Evolutionary conservation across 768 basidiomycete species (phyloP).

Genomic region (Tylopilus plumbeoviolaceoides): DNA sequence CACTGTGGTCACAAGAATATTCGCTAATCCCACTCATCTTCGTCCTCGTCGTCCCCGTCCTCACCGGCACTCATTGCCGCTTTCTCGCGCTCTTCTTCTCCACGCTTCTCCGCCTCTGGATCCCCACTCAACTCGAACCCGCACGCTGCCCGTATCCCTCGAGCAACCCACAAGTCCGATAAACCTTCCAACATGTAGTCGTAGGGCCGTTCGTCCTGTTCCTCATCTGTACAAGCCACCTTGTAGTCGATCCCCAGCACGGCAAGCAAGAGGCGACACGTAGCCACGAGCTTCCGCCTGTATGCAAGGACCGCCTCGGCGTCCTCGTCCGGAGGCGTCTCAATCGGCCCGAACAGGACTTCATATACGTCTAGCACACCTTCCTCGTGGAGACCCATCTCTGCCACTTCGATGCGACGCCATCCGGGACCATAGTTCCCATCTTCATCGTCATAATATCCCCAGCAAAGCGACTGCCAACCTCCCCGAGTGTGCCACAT

Average conservation of each 20-base stretch:
- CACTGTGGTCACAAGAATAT: too few relatives aligned
- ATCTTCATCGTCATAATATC: background rate
- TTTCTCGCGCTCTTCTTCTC: background rate
- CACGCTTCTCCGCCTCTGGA: background rate
- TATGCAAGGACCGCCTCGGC: background rate
- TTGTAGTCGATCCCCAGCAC: slow-evolving; percentile 1
- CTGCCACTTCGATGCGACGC: background rate
- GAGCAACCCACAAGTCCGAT: slow-evolving; percentile 7
- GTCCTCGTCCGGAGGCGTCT: background rate
- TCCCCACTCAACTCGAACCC: slow-evolving; percentile 5
- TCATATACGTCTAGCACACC: slow-evolving; percentile 3
- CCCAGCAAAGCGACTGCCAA: slow-evolving; percentile 12
- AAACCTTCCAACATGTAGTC: slow-evolving; percentile 8
- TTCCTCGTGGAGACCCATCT: background rate
- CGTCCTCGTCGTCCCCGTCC: too few relatives aligned
- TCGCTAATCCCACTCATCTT: too few relatives aligned
- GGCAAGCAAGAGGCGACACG: slow-evolving; percentile 9
- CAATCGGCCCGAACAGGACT: slow-evolving; percentile 4
- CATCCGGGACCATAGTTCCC: background rate
- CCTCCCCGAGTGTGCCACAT: slow-evolving; percentile 1
- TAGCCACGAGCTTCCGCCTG: slow-evolving; percentile 3
- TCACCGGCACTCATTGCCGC: too few relatives aligned
- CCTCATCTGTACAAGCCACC: slow-evolving; percentile 9
- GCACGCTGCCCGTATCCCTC: slow-evolving; percentile 11
- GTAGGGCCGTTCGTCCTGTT: background rate